Base-by-base conservation (phyloP, 2,329 filamentous ascomycete genomes). In the Pleurostoma richardsiae region DNA sequence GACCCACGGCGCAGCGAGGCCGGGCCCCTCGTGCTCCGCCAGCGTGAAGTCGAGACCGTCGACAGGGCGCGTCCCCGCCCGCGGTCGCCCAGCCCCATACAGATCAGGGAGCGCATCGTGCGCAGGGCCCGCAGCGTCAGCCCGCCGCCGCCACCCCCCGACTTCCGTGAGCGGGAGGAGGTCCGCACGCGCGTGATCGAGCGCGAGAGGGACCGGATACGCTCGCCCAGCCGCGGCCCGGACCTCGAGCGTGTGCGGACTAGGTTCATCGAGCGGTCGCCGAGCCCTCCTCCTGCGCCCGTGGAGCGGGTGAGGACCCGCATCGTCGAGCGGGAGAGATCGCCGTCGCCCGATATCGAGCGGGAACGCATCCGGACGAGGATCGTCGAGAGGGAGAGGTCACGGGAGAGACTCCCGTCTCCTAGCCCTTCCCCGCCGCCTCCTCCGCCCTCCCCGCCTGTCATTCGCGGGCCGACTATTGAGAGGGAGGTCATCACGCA, bases 401-500 rank as follows among this genome's bases (percentile, higher is more conserved):
- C 19, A 19, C 19, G 19, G 19, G 68, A 73, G 54, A 67, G 70
- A 44, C 49, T 63, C 48, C 69, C 71, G 4, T 69, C 71, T 6
- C 71, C 76, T 26, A 66, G 68, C 64, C 65, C 70, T 47, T 75
- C 75, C 8, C 72, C 71, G 11, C 63, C 74, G 26, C 73, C 76
- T 8, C 76, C 79, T 26, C 79, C 80, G 4, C 74, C 77, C n/a
- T 79, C 79, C 40, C 82, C 81, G 30, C 77, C 78, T 52, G 76
- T 86, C 40, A 84, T 94, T 57, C 79, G 82, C 39, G 83, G 85
- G 26, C 90, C 90, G 31, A 86, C 85, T 1, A 89, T 95, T 56
- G 88, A 92, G 66, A 83, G 92, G 59, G 88, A 96, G 61, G 83
- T 95, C 49, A 91, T 95, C 54, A 95, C 89, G 0, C 88, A 94